Percentiles rank a stretch among this genome's conserved stretches.
phyloP scores from a whole-genome alignment of 192 early-diverging fungal genomes.

The Entomortierella beljakovae region DNA sequence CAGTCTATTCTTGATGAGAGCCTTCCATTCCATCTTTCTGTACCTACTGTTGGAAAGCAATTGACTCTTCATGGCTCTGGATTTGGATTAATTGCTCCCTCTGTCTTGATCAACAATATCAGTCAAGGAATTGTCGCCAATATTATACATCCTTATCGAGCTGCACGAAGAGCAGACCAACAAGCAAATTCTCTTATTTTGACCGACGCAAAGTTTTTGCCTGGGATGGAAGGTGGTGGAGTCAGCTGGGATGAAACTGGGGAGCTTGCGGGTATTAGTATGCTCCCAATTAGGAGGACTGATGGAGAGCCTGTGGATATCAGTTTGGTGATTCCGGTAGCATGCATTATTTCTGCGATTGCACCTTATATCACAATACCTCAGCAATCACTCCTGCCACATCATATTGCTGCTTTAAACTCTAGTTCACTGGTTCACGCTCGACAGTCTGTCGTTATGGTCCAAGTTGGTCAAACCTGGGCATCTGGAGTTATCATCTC shows the following conservation, averaged over 20 bases:
- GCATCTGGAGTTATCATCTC: constrained; percentile 52
- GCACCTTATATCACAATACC: constrained; percentile 31
- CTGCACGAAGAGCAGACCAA: constrained; percentile 32
- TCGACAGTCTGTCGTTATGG: constrained; percentile 51
- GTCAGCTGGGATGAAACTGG: constrained; percentile 51
- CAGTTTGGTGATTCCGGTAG: constrained; percentile 49
- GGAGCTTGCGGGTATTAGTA: constrained; percentile 44
- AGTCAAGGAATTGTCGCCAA: constrained; percentile 54
- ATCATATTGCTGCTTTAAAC: constrained; percentile 37
- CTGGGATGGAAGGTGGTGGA: constrained; percentile 55
- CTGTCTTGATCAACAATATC: constrained; percentile 54
- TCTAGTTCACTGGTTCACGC: constrained; percentile 29
- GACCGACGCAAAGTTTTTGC: constrained; percentile 53
- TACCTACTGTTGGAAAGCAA: constrained; percentile 38
- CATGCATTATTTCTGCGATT: constrained; percentile 46
- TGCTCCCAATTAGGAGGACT: constrained; percentile 55
- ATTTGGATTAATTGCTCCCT: constrained; percentile 54
- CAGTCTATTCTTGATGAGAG: not conserved
- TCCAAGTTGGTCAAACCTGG: constrained; percentile 55
- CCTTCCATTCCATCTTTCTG: constrained; percentile 21
- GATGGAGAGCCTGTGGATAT: constrained; percentile 57
- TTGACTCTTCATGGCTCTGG: constrained; percentile 49
- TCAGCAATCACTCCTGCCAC: constrained; percentile 21
- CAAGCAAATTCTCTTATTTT: constrained; percentile 37
- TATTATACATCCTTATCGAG: constrained; percentile 47